These are phyloP conservation scores for Hymenoscyphus linearis DNA, from an alignment of 2,329 filamentous ascomycete species.

Conservation along the genomic window DNA sequence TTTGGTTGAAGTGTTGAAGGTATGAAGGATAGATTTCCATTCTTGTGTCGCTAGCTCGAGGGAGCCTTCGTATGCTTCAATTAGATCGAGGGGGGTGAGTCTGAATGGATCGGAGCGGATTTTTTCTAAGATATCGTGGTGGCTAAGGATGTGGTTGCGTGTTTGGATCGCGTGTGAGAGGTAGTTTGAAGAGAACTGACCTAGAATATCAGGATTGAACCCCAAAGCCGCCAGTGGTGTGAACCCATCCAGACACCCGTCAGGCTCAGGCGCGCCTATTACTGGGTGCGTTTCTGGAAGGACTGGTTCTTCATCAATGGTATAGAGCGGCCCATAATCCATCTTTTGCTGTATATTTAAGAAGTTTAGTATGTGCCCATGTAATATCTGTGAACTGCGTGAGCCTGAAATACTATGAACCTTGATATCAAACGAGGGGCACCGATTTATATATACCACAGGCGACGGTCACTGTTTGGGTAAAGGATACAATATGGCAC, in stretches of 20 bases:
- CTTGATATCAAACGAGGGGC: no score
- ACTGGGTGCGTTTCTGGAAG: not conserved
- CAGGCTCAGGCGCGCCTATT: not conserved
- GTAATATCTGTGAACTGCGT: no score
- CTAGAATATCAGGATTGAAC: not conserved
- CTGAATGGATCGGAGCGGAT: not conserved
- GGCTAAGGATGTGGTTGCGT: not conserved
- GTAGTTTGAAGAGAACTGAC: not conserved
- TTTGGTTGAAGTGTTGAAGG: not conserved
- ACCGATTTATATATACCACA: no score
- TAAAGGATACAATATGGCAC: no score
- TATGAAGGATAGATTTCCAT: not conserved
- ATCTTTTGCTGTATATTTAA: no score
- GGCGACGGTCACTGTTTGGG: no score
- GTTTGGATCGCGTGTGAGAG: not conserved
- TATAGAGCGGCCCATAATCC: not conserved
- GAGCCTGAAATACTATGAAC: no score
- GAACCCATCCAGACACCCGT: not conserved
- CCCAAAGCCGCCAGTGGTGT: not conserved
- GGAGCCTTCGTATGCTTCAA: not conserved
- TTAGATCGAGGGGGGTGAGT: not conserved
- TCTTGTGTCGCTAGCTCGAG: not conserved
- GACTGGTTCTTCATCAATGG: not conserved
- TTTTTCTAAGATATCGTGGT: not conserved
- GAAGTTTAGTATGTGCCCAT: no score